Evolutionary conservation across 208 protist genomes (phyloP).

Genomic region (Sergeia podlipaevii): DNA sequence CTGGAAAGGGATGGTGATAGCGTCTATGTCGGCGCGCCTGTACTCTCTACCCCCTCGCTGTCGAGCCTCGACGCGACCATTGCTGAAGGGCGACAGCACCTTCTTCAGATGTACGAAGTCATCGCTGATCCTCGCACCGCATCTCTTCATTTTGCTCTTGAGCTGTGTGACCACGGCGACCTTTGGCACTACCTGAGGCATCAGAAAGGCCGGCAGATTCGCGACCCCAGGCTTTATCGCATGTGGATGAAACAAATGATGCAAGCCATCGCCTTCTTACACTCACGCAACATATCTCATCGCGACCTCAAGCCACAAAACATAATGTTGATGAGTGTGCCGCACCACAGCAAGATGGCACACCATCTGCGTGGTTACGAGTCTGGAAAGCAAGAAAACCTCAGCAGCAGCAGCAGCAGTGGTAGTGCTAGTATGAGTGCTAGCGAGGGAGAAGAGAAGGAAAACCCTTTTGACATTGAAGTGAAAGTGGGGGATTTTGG

Average conservation of each 20-base stretch:
- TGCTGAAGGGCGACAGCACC: constrained; percentile 30
- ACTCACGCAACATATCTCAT: constrained; percentile 55
- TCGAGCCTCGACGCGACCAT: constrained; percentile 36
- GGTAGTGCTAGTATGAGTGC: neutral
- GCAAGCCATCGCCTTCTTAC: constrained; percentile 60
- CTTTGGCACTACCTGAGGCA: constrained; percentile 91
- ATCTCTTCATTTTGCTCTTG: constrained; percentile 94
- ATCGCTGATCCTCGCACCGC: constrained; percentile 78
- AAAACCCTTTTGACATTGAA: too few relatives aligned
- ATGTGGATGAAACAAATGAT: constrained; percentile 72
- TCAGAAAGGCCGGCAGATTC: constrained; percentile 20
- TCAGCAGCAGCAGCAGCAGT: neutral
- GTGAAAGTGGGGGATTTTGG: constrained; percentile 91
- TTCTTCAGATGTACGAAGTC: constrained; percentile 93
- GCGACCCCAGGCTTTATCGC: constrained; percentile 35
- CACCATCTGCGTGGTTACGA: neutral
- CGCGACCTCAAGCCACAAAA: constrained; percentile 80
- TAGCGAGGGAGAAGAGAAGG: constrained; percentile 16
- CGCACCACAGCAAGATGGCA: neutral
- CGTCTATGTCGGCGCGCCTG: too few relatives aligned
- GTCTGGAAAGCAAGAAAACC: neutral
- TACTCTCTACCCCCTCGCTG: too few relatives aligned
- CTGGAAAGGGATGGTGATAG: neutral
- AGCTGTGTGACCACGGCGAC: constrained; percentile 95
- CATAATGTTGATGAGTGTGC: constrained; percentile 53